Evolutionary conservation across 164 flowering plant species (phyloP), one percentile per base, ranked within the genome.

Genomic region (Macadamia tetraphylla): DNA sequence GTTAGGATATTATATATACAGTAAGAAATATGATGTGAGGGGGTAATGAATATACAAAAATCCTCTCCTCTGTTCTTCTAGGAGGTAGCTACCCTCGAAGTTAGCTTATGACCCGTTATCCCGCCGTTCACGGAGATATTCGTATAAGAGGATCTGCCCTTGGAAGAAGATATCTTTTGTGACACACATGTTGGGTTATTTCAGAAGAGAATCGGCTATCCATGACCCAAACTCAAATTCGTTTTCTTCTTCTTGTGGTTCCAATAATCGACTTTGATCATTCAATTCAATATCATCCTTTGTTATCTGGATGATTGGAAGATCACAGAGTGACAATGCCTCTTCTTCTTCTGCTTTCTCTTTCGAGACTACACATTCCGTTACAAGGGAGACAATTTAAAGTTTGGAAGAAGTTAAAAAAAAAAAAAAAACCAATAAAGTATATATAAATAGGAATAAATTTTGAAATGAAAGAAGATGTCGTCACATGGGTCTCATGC

Each of bases 161-260:
- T 76, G 71, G 67, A 80, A 88, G 80, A 91, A 88, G 11, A 91
- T 82, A 13, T 89, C 92, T 60, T 91, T 94, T 0, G 94, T 94
- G 0, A 79, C 80, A 56, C 94, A 86, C 89, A 87, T 86, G 48
- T 84, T 82, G 7, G 80, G 59, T 59, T 78, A n/a, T n/a, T n/a
- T n/a, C n/a, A n/a, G 80, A 52, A 67, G 17, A 15, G 77, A 62
- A 35, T 35, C 40, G 23, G 79, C 78, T 17, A 35, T 67, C 67
- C 64, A 62, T 1, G 85, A 81, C 0, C 81, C 78, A 76, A 87
- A 88, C 53, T 87, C 81, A 66, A 87, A 88, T 9, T 84, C 81
- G 3, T 77, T 84, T 51, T 64, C 43, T 32, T 59, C 63, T 35
- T 35, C 4, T 35, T 35, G 40, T 35, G 0, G 14, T 18, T 31